Conservation (phyloP, 306 rosid species). For the Sicyos baderoa region DNA sequence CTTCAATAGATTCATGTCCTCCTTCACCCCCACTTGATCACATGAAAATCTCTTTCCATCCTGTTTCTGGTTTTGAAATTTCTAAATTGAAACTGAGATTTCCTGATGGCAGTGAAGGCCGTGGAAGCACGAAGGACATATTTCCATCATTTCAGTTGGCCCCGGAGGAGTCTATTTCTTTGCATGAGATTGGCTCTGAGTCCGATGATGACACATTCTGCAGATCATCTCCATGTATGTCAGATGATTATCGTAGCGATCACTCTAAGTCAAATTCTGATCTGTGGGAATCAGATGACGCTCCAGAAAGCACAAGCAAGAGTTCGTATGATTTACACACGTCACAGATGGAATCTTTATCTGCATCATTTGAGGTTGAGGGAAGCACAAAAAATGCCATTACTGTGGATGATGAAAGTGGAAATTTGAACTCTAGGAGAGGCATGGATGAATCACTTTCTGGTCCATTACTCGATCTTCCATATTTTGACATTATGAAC, state of each 20-base stretch:
- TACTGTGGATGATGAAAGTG: constrained; percentile 29
- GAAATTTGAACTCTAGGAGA: constrained; percentile 22
- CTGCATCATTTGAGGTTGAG: constrained; percentile 31
- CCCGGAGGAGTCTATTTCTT: constrained; percentile 53
- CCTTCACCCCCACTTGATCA: constrained; percentile 93
- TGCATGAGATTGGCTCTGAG: constrained; percentile 51
- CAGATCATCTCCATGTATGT: constrained; percentile 68
- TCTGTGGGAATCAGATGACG: constrained; percentile 74
- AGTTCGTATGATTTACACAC: constrained; percentile 37
- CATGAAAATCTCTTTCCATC: constrained; percentile 90
- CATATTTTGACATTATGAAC: constrained; percentile 55
- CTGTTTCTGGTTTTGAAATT: constrained; percentile 49
- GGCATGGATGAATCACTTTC: constrained; percentile 42
- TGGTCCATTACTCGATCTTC: constrained; percentile 60
- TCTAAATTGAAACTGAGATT: constrained; percentile 63
- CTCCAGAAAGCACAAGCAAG: constrained; percentile 44
- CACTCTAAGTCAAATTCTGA: constrained; percentile 63
- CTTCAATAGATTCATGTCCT: constrained; percentile 47
- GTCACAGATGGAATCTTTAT: constrained; percentile 41
- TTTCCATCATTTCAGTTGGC: constrained; percentile 86
- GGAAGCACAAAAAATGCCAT: constrained; percentile 28
- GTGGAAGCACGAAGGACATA: constrained; percentile 45
- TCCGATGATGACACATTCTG: constrained; percentile 91
- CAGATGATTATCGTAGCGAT: constrained; percentile 67
- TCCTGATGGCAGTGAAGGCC: constrained; percentile 60